These are phyloP conservation scores for Colletotrichum agaves DNA, from an alignment of 2,329 filamentous ascomycete genomes.

Conservation along the genomic window DNA sequence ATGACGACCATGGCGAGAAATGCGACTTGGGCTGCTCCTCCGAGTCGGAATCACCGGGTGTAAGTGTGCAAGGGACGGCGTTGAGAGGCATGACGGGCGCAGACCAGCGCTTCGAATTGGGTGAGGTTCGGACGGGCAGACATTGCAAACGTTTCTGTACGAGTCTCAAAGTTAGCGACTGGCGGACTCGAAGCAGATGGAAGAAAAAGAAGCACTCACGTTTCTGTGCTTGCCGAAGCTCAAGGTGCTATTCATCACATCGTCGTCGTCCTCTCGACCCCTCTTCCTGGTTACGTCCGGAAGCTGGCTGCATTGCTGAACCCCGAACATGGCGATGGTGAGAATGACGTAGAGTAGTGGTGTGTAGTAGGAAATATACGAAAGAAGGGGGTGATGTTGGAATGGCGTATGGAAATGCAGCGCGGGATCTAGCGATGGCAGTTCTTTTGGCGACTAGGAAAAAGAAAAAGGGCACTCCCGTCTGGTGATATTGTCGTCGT, in stretches of 20 bases:
- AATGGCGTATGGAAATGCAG: neutral
- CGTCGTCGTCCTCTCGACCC: slow-evolving; percentile 55
- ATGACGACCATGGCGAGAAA: slow-evolving; percentile 48
- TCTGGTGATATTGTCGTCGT: neutral
- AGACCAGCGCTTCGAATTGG: slow-evolving; percentile 46
- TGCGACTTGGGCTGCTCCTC: slow-evolving; percentile 50
- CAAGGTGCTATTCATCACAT: slow-evolving; percentile 47
- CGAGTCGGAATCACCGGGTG: slow-evolving; percentile 52
- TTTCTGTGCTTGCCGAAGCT: slow-evolving; percentile 63
- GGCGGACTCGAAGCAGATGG: neutral
- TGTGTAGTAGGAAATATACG: neutral
- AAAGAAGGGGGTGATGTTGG: neutral
- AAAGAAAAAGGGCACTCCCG: neutral
- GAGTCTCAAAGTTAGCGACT: neutral
- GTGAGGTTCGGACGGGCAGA: slow-evolving; percentile 61
- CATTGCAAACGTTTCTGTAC: slow-evolving; percentile 65
- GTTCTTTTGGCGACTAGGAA: neutral
- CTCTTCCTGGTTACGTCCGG: slow-evolving; percentile 30
- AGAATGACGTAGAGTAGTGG: neutral
- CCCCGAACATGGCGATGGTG: slow-evolving; percentile 31
- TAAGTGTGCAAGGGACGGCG: slow-evolving; percentile 44
- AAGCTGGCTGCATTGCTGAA: slow-evolving; percentile 9
- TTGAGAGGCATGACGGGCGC: slow-evolving; percentile 31
- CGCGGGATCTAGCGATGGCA: neutral
- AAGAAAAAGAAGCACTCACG: slow-evolving; percentile 47